Evolutionary conservation across 75 land plant genomes (phyloP), one percentile per base, ranked within the genome.

Genomic region (Azolla pinnata): DNA sequence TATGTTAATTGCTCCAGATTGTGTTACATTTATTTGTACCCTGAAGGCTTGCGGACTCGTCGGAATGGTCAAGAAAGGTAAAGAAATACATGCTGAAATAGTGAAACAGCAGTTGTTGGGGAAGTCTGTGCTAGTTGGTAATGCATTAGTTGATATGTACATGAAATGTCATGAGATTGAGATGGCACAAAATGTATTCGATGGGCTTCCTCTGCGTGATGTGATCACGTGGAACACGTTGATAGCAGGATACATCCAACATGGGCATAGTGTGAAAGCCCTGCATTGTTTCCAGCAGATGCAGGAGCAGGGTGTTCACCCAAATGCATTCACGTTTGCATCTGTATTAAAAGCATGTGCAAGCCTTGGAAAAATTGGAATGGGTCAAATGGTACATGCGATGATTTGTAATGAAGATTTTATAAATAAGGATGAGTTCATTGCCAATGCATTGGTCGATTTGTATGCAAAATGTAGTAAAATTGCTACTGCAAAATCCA

Each of bases 391-490:
- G 40, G 12, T 35, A 35, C 40, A 35, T 35, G 40, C 12, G 40
- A 35, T 12, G 12, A 35, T 12, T 35, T n/a, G n/a, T n/a, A n/a
- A n/a, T n/a, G n/a, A n/a, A n/a, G n/a, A n/a, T n/a, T n/a, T n/a
- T n/a, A n/a, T n/a, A n/a, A n/a, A n/a, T n/a, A n/a, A 42, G 44
- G 17, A 17, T 10, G 44, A 10, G 14, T 42, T 42, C 44, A 17
- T 10, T 10, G n/a, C n/a, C n/a, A n/a, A n/a, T n/a, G 76, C 76
- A 31, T 57, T 74, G 2, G 29, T 69, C 19, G 62, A 74, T 30
- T 68, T 69, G 72, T 74, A 74, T 55, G 57, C 40, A 14, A 74
- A 74, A 52, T 74, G 73, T 52, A 72, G 76, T 0, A 62, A 53
- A 23, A 29, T 74, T 19, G 54, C 57, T 30, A 42, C 14, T 9